phyloP scores from a whole-genome alignment of 2,329 filamentous ascomycete genomes.

The Cadophora malorum region DNA sequence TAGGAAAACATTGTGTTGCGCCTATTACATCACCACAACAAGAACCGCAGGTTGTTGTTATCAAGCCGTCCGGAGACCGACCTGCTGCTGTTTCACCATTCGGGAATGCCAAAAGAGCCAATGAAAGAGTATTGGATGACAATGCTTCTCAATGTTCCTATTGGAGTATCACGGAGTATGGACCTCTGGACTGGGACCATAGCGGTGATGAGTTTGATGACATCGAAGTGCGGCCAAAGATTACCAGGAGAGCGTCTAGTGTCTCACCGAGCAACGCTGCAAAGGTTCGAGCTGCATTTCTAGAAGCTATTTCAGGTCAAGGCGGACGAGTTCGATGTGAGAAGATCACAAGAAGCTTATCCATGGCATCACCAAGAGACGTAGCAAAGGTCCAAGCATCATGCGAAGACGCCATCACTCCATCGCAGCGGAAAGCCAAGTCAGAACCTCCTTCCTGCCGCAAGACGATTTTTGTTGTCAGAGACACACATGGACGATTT shows the following conservation, averaged over 20 bases:
- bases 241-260: slow-evolving; percentile 20
- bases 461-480: not conserved
- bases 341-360: slow-evolving; percentile 20
- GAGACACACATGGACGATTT: slow-evolving; percentile 24
- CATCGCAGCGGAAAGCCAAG: not conserved
- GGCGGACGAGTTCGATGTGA: not conserved
- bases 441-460: not conserved
- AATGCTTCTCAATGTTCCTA: slow-evolving; percentile 28
- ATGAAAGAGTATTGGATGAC: slow-evolving; percentile 18
- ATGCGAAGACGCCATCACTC: not conserved
- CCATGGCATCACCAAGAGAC: slow-evolving; percentile 14
- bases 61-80: slow-evolving; percentile 23
- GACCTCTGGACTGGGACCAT: slow-evolving; percentile 32
- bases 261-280: slow-evolving; percentile 17
- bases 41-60: slow-evolving; percentile 17
- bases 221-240: slow-evolving; percentile 27
- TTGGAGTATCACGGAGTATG: slow-evolving; percentile 29
- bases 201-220: slow-evolving; percentile 29
- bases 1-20: slow-evolving; percentile 13
- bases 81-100: not conserved
- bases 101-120: not conserved
- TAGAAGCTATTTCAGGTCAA: not conserved
- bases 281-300: slow-evolving; percentile 14
- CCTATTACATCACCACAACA: not conserved
- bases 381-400: slow-evolving; percentile 5